Evolutionary conservation across 345 rosid species (phyloP).

Genomic region (Eucalyptus globulus): DNA sequence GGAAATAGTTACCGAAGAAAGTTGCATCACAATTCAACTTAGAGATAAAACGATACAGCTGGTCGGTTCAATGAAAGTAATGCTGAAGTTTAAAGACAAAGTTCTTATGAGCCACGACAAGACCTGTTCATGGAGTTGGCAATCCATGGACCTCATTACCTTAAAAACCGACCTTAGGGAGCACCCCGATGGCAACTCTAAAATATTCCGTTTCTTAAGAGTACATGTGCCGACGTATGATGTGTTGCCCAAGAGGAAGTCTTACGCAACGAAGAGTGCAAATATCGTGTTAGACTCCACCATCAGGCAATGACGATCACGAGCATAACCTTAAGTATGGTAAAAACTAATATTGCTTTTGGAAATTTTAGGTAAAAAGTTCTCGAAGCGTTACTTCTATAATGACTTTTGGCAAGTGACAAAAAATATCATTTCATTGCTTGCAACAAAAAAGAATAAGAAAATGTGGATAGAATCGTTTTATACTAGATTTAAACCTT

Average conservation of each 20-base stretch:
- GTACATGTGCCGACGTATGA: background rate
- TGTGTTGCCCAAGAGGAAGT: background rate
- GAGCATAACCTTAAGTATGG: background rate
- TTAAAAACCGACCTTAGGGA: background rate
- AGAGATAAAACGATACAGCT: background rate
- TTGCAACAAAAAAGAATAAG: background rate
- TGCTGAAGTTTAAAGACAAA: background rate
- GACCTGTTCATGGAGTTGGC: background rate
- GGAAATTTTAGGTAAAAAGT: background rate
- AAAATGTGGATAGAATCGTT: background rate
- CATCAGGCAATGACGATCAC: background rate
- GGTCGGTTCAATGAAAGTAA: background rate
- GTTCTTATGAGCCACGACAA: background rate
- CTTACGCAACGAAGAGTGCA: background rate
- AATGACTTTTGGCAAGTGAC: background rate
- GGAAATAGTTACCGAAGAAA: background rate
- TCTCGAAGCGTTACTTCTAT: background rate
- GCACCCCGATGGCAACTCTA: background rate
- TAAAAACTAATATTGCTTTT: too few relatives aligned
- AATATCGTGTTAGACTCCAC: background rate
- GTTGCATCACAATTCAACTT: background rate
- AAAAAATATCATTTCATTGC: background rate
- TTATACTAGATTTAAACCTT: background rate
- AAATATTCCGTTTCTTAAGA: background rate
- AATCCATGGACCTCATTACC: background rate